Evolutionary conservation across 208 protist species (phyloP).

Genomic region (Leishmania major): DNA sequence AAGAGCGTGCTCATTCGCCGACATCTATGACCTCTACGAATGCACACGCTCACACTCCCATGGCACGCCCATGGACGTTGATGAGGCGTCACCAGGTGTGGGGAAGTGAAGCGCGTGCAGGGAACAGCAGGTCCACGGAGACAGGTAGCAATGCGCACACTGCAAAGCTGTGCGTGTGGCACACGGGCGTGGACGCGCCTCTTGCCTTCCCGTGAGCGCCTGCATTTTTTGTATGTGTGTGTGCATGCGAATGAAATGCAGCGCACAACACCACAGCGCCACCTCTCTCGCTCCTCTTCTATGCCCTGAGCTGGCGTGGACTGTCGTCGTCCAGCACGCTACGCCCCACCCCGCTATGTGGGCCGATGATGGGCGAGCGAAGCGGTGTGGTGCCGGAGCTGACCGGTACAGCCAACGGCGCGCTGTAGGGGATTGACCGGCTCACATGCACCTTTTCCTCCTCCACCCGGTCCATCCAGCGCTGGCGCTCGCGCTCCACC

Average conservation of each 20-base stretch:
- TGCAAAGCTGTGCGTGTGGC: not conserved
- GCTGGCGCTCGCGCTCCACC: slow-evolving; percentile 64
- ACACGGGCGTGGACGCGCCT: not conserved
- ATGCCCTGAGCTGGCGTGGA: slow-evolving; percentile 18
- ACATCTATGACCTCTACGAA: not conserved
- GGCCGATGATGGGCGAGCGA: slow-evolving; percentile 14
- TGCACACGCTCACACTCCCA: not conserved
- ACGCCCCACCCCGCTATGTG: slow-evolving; percentile 13
- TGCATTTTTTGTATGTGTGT: not conserved
- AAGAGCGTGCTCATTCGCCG: not conserved
- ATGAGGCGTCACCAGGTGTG: not conserved
- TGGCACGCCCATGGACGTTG: not conserved
- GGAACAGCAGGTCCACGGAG: not conserved
- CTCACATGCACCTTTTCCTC: slow-evolving; percentile 72
- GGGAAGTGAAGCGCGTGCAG: not conserved
- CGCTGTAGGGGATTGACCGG: slow-evolving; percentile 28
- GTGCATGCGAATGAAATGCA: too few relatives aligned
- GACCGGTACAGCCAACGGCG: slow-evolving; percentile 8
- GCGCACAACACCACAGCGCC: not conserved
- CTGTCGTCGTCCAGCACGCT: slow-evolving; percentile 22
- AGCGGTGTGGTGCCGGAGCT: slow-evolving; percentile 29
- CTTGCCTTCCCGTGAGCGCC: not conserved
- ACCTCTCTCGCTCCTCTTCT: not conserved
- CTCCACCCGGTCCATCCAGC: slow-evolving; percentile 65
- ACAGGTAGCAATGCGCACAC: not conserved